phyloP scores from a whole-genome alignment of 768 basidiomycete species.

The Mycena galericulata region DNA sequence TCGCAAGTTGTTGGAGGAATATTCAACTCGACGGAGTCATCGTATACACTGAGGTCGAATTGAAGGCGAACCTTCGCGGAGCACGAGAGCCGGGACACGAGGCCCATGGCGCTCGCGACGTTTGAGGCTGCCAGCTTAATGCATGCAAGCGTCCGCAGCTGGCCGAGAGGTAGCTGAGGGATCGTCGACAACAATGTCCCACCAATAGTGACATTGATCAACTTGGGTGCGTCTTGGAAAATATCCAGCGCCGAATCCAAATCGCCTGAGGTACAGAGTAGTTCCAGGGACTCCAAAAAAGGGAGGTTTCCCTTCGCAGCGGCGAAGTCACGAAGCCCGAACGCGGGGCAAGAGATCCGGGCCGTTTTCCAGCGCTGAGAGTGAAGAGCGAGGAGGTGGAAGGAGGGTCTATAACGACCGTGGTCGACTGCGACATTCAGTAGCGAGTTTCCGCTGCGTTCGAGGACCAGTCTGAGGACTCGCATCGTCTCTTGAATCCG shows the following conservation, averaged over 20 bases:
- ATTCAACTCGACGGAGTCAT: too few species aligned
- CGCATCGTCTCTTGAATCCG: not conserved
- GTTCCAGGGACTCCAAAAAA: not conserved
- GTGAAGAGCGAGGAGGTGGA: not conserved
- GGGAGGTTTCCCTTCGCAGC: not conserved
- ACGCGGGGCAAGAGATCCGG: not conserved
- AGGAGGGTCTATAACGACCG: not conserved
- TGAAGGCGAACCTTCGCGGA: too few species aligned
- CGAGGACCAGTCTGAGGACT: not conserved
- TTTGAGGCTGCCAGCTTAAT: too few species aligned
- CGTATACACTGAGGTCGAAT: too few species aligned
- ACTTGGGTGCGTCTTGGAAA: too few species aligned
- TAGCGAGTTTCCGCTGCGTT: not conserved
- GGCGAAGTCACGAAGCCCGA: not conserved
- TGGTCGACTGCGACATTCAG: not conserved
- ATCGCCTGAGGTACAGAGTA: not conserved
- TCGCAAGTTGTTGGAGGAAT: not conserved
- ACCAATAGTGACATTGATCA: too few species aligned
- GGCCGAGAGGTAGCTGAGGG: too few species aligned
- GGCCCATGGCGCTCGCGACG: too few species aligned
- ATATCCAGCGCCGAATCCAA: too few species aligned
- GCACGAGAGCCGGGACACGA: too few species aligned
- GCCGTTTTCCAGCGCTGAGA: not conserved
- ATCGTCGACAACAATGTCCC: too few species aligned
- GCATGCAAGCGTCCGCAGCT: too few species aligned